Base-by-base conservation (phyloP, 1,284 basidiomycete species). In the Phellopilus nigrolimitatus region DNA sequence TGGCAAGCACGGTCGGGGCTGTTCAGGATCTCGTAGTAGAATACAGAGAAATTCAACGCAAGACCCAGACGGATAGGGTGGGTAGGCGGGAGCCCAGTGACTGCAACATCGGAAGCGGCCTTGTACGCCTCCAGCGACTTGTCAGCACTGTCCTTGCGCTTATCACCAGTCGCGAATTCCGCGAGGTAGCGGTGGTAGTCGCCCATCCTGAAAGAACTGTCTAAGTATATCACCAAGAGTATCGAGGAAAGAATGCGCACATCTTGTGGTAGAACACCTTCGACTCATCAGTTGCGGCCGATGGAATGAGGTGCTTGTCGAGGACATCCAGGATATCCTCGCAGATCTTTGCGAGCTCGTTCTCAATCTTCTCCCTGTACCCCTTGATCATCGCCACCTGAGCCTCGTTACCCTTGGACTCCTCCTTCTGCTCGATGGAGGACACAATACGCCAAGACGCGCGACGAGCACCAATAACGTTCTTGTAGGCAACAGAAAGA, bases 261-360 rank as follows among this genome's bases (percentile, higher is more conserved):
- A 99, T 98, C 89, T 99, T 99, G 86, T 98, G 95, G 82, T 99
- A 99, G 84, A 99, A 99, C 60, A 99, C 95, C 82, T 98, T 98
- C 60, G 91, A 95, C 78, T 99, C 97, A 68, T 97, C 95, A 57
- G 93, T 90, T 57, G 93, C 94, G 53, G 95, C 97, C 30, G 93
- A 95, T 59, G 97, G 95, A 66, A 99, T 98, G 63, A 99, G 88
- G 81, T 99, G 95, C 79, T 97, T 93, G 76, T 97, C 95, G 60
- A 99, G 90, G 56, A 99, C 95, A 62, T 94, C 88, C 63, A 99
- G 91, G 66, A 99, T 99, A 71, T 99, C 95, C 78, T 98, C 94
- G 79, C 97, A 99, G 72, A 99, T 98, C 79, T 97, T 95, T 57
- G 93, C 92, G 58, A 99, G 88, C 74, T 99, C 97, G 62, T 80